Evolutionary conservation across 2,329 filamentous ascomycete species (phyloP).

Genomic region (Colletotrichum horii): DNA sequence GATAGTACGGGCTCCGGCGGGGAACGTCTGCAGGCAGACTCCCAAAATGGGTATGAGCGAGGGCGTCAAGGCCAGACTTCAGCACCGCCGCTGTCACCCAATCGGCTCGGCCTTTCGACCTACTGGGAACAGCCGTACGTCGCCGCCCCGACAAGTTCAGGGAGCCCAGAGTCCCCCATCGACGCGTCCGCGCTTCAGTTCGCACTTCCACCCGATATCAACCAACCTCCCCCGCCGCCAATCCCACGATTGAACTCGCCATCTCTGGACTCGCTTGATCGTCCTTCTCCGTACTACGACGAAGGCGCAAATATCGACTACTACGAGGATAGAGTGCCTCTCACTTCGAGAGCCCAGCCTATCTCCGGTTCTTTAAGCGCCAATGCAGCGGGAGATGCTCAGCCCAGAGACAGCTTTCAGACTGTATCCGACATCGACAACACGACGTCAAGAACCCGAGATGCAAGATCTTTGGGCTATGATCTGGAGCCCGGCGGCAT

Average conservation of each 20-base stretch:
- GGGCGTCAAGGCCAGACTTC: slow-evolving; percentile 2
- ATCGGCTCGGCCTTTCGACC: slow-evolving; percentile 49
- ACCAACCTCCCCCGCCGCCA: slow-evolving; percentile 27
- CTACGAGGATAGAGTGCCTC: slow-evolving; percentile 61
- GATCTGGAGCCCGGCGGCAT: slow-evolving; percentile 63
- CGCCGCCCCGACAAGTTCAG: slow-evolving; percentile 38
- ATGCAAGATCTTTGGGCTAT: slow-evolving; percentile 59
- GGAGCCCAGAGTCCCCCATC: slow-evolving; percentile 53
- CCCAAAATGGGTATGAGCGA: slow-evolving; percentile 5
- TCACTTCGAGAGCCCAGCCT: slow-evolving; percentile 60
- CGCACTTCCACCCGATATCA: slow-evolving; percentile 59
- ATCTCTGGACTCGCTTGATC: slow-evolving; percentile 34
- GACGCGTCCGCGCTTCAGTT: slow-evolving; percentile 58
- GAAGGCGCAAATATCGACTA: slow-evolving; percentile 43
- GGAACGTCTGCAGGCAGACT: slow-evolving; percentile 23
- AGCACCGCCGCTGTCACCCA: slow-evolving; percentile 25
- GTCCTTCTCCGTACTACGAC: slow-evolving; percentile 38
- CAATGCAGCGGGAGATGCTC: slow-evolving; percentile 39
- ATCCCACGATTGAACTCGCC: slow-evolving; percentile 9
- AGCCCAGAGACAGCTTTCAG: slow-evolving; percentile 61
- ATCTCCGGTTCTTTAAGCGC: slow-evolving; percentile 56
- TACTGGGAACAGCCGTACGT: slow-evolving; percentile 59
- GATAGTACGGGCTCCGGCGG: background rate
- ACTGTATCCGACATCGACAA: slow-evolving; percentile 61
- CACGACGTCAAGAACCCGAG: slow-evolving; percentile 53